Evolutionary conservation across 2,329 filamentous ascomycete genomes (phyloP).

Genomic region (Simplicillium sp.): DNA sequence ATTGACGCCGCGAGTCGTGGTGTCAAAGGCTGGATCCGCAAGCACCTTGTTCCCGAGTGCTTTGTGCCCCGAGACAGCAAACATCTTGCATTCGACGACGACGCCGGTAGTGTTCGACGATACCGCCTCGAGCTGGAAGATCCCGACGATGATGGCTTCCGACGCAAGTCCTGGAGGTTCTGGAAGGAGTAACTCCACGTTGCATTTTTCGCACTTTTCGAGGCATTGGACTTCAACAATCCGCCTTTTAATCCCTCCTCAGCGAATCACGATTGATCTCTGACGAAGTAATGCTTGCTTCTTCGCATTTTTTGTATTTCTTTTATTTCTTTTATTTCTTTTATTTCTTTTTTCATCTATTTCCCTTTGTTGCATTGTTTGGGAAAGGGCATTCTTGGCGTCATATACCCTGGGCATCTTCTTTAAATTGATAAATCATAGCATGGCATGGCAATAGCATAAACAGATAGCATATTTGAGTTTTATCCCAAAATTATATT

Average conservation of each 20-base stretch:
- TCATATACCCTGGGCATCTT: constrained; percentile 22
- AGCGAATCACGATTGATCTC: too few species aligned
- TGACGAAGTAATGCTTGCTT: background rate
- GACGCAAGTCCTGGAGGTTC: constrained; percentile 8
- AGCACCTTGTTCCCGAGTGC: constrained; percentile 50
- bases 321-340: constrained; percentile 3
- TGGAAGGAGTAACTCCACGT: constrained; percentile 6
- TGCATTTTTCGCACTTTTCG: too few species aligned
- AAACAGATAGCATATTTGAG: constrained; percentile 7
- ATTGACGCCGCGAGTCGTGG: constrained; percentile 54
- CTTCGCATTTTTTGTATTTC: constrained; percentile 4
- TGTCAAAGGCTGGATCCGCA: constrained; percentile 49
- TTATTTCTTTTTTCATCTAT: constrained; percentile 1
- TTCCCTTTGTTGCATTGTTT: constrained; percentile 5
- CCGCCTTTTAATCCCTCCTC: background rate
- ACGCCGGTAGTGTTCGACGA: constrained; percentile 52
- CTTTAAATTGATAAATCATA: constrained; percentile 11
- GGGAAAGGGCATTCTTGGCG: constrained; percentile 19
- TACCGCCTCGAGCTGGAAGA: constrained; percentile 51
- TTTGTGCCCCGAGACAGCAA: constrained; percentile 41
- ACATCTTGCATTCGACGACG: constrained; percentile 49
- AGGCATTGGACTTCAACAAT: background rate
- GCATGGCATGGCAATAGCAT: constrained; percentile 13
- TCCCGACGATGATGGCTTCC: constrained; percentile 19
- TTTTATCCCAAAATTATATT: too few species aligned